Conservation (phyloP, 306 rosid genomes). For the Vigna angularis region DNA sequence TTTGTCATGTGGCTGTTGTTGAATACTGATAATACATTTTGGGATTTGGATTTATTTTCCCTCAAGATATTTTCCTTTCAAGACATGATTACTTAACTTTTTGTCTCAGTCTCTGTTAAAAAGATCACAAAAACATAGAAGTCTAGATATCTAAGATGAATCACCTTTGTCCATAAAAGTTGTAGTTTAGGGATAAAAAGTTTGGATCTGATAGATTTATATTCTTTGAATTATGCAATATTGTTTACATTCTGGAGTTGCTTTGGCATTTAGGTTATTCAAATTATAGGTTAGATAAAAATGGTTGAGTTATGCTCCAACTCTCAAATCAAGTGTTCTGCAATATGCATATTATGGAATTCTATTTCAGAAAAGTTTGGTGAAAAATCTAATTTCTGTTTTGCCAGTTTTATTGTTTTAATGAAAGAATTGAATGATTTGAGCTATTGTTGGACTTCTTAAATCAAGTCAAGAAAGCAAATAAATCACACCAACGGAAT, state of each 20-base stretch:
- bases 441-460: neutral
- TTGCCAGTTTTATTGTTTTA: constrained; percentile 1
- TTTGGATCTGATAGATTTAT: neutral
- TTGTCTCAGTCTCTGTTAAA: neutral
- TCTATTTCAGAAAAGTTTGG: neutral
- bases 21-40: constrained; percentile 7
- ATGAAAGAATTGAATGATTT: constrained; percentile 20
- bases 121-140: constrained; percentile 1
- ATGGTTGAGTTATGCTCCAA: neutral
- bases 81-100: neutral
- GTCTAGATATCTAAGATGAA: neutral
- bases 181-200: neutral
- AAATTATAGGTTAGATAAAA: neutral
- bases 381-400: neutral
- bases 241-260: constrained; percentile 3
- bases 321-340: neutral
- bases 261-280: neutral
- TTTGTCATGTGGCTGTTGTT: constrained; percentile 17
- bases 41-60: constrained; percentile 1
- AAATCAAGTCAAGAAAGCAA: too few species aligned
- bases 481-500: neutral
- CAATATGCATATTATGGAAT: neutral
- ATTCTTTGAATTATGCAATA: neutral
- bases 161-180: neutral
- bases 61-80: constrained; percentile 21